A percentile compares a stretch with the other conserved stretches of the same genome.
These are phyloP conservation scores for Rhinocladiella similis DNA, from an alignment of 2,329 filamentous ascomycete species.

Conservation along the genomic window DNA sequence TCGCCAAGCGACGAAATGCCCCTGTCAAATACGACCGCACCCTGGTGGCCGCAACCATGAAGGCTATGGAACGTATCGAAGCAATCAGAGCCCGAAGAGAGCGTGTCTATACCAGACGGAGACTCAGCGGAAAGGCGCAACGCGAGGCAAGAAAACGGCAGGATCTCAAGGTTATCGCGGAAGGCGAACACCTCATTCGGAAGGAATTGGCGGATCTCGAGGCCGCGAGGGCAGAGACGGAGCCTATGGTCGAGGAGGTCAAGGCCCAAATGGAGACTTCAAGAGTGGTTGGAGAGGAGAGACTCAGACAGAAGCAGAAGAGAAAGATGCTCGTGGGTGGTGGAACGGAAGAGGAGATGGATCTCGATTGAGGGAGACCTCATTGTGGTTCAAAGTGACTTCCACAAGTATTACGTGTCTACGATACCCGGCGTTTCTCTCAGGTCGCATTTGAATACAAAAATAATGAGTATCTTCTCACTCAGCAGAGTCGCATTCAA, in stretches of 20 bases:
- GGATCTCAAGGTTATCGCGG: constrained; percentile 83
- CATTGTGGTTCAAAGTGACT: not conserved
- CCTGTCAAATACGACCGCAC: constrained; percentile 96
- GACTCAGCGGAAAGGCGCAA: constrained; percentile 77
- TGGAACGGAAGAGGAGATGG: constrained; percentile 48
- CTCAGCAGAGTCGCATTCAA: not conserved
- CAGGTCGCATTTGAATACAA: not conserved
- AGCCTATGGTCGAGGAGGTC: constrained; percentile 32
- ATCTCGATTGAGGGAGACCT: constrained; percentile 42
- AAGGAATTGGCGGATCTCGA: constrained; percentile 62
- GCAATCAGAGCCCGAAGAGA: constrained; percentile 84
- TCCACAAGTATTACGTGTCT: constrained; percentile 1
- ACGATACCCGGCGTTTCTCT: constrained; percentile 10
- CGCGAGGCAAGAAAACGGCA: constrained; percentile 75
- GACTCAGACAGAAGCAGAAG: constrained; percentile 45
- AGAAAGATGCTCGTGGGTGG: constrained; percentile 46
- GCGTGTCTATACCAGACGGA: constrained; percentile 88
- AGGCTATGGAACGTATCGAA: constrained; percentile 85
- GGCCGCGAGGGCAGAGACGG: constrained; percentile 44
- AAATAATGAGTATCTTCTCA: not conserved
- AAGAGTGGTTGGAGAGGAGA: constrained; percentile 44
- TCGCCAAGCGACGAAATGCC: constrained; percentile 88
- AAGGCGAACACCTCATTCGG: constrained; percentile 90
- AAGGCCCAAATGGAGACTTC: constrained; percentile 35
- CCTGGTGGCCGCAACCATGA: constrained; percentile 80